Base-by-base conservation (phyloP, 1,139 yeast species). In the Hanseniaspora sp. region DNA sequence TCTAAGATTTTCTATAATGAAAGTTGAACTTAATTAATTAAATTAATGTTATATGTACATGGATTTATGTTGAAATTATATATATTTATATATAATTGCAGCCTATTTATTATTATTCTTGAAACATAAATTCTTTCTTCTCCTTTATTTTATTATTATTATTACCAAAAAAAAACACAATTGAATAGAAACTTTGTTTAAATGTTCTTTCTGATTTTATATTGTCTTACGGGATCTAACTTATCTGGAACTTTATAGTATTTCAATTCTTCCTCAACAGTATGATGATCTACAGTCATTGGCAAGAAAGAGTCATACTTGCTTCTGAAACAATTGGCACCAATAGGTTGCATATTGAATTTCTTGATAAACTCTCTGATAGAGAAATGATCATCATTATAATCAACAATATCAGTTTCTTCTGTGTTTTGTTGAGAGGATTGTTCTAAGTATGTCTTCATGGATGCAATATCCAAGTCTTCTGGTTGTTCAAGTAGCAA, bases 271-370 rank as follows among this genome's bases (percentile, higher is more conserved):
- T 71, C 67, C 17, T 80, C 82, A 59, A 90, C 73, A 5, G 88
- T 92, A 64, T 84, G 86, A 63, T 75, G 69, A 56, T 74, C 76
- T 68, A 96, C 80, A 18, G 88, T 81, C 4, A 66, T 68, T 45
- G 76, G 77, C 46, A 86, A 85, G 62, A 83, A 78, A 63, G 87
- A 74, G 69, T 92, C 98, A 78, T 83, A 92, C 46, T 69, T 72
- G 62, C 84, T 82, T 74, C 98, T 80, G 95, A 95, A 92, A 49
- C 87, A 76, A 67, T 86, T 95, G 1, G 95, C 96, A 33, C 98
- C 97, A 46, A 90, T 80, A 0, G 97, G 80, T 30, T 73, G 71
- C 61, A 92, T 74, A 1, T 73, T 67, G 65, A 85, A 66, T 8
- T 68, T 59, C 6, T 71, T 72, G 13, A 75, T 86, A 67, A 87